Evolutionary conservation across 2,329 filamentous ascomycete species (phyloP).

Genomic region (Paecilomyces niveus): DNA sequence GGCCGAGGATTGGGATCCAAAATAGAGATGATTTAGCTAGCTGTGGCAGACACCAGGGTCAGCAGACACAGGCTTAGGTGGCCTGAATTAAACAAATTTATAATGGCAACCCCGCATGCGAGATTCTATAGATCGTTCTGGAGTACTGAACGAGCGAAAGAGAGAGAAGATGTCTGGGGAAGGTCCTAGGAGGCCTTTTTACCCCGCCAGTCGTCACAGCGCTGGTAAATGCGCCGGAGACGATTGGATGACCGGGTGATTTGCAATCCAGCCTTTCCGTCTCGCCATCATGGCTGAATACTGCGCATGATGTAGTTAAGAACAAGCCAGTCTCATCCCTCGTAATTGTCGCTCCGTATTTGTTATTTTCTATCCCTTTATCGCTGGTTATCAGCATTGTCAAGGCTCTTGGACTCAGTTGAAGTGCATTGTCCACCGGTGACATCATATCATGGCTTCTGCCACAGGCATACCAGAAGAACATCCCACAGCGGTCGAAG

Average conservation of each 20-base stretch:
- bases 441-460: constrained; percentile 52
- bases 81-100: not conserved
- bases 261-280: not conserved
- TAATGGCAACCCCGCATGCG: not conserved
- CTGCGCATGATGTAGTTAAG: not conserved
- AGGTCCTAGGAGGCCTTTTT: not conserved
- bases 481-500: constrained; percentile 30
- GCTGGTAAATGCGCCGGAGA: not conserved
- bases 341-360: not conserved
- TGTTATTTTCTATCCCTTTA: not conserved
- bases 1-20: not conserved
- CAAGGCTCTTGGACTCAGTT: not conserved
- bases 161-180: not conserved
- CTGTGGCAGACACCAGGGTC: not conserved
- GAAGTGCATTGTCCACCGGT: not conserved
- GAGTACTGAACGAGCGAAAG: not conserved
- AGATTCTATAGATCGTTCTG: not conserved
- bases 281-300: not conserved
- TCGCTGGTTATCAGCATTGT: not conserved
- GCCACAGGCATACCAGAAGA: constrained; percentile 59
- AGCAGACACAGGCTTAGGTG: not conserved
- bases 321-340: not conserved
- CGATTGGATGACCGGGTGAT: not conserved
- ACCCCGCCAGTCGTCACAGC: not conserved
- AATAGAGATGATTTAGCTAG: not conserved